Conservation (phyloP, 352 stramenopile species). For the Pythium vanterpoolii region DNA sequence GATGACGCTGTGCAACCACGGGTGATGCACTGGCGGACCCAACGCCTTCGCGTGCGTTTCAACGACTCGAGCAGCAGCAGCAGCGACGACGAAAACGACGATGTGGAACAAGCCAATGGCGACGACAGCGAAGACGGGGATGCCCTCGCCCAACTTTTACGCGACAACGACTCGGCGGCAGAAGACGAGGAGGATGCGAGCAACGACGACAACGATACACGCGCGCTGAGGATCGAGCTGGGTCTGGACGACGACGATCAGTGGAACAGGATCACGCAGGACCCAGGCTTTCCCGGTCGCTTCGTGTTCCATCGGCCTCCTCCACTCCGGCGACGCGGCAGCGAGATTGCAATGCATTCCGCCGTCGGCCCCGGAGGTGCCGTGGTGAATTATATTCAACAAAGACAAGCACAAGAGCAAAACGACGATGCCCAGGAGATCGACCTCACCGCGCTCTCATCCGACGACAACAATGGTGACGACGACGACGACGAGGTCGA, state of each 20-base stretch:
- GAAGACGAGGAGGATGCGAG: neutral
- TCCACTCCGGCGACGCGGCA: neutral
- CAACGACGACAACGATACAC: neutral
- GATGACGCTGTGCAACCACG: neutral
- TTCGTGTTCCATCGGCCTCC: neutral
- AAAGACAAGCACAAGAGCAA: too few species aligned
- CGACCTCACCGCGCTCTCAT: conserved; percentile 60
- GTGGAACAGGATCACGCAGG: neutral
- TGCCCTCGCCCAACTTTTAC: neutral
- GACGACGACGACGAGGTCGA: conserved; percentile 54
- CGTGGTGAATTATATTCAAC: too few species aligned
- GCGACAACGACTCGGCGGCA: conserved; percentile 7
- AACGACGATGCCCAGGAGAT: conserved; percentile 40
- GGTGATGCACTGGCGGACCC: neutral
- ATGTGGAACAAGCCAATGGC: neutral
- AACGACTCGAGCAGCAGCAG: conserved; percentile 15
- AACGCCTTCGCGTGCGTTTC: conserved; percentile 10
- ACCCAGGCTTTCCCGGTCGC: neutral
- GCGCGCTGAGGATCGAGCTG: neutral
- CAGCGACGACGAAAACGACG: neutral
- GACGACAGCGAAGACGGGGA: conserved; percentile 1
- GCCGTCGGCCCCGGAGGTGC: neutral
- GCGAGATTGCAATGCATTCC: conserved; percentile 8
- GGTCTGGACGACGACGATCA: conserved; percentile 9
- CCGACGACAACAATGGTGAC: conserved; percentile 33